These are phyloP conservation scores for Fusarium metavorans DNA, from an alignment of 2,329 filamentous ascomycete genomes.

Conservation along the genomic window DNA sequence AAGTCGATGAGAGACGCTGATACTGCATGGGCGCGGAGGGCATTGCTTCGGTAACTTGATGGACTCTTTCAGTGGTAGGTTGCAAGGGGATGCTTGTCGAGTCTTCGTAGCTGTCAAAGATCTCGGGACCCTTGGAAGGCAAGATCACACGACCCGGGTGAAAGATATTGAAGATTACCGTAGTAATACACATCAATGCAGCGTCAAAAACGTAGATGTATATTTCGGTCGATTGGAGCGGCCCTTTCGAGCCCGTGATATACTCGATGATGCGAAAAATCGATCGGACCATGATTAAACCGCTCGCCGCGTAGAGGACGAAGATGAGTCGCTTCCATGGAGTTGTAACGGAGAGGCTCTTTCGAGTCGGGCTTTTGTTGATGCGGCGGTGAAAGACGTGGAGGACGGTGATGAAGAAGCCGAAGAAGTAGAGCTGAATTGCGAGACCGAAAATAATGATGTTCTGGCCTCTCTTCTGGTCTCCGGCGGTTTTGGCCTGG, in stretches of 20 bases:
- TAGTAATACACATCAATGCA: constrained; percentile 40
- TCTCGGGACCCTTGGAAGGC: not conserved
- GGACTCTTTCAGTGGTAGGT: not conserved
- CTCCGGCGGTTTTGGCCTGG: not conserved
- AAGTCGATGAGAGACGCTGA: not conserved
- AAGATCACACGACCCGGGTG: not conserved
- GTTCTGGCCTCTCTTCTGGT: not conserved
- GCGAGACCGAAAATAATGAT: not conserved
- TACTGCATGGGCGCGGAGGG: not conserved
- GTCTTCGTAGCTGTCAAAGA: not conserved
- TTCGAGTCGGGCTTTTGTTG: not conserved
- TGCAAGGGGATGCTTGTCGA: not conserved
- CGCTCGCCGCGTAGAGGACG: constrained; percentile 25
- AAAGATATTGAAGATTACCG: not conserved
- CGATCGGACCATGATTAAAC: constrained; percentile 53
- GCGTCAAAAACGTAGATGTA: constrained; percentile 52
- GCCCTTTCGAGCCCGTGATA: constrained; percentile 42
- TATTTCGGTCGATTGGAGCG: constrained; percentile 45
- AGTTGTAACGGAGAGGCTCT: not conserved
- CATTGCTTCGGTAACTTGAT: not conserved
- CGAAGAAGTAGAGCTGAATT: not conserved
- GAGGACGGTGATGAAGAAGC: not conserved
- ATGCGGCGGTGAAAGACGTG: not conserved
- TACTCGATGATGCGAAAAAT: constrained; percentile 56
- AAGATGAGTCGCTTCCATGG: constrained; percentile 21